A percentile compares a stretch with the other conserved stretches of the same genome.
phyloP scores from a whole-genome alignment of 2,329 filamentous ascomycete genomes.

The Botrytis cinerea region DNA sequence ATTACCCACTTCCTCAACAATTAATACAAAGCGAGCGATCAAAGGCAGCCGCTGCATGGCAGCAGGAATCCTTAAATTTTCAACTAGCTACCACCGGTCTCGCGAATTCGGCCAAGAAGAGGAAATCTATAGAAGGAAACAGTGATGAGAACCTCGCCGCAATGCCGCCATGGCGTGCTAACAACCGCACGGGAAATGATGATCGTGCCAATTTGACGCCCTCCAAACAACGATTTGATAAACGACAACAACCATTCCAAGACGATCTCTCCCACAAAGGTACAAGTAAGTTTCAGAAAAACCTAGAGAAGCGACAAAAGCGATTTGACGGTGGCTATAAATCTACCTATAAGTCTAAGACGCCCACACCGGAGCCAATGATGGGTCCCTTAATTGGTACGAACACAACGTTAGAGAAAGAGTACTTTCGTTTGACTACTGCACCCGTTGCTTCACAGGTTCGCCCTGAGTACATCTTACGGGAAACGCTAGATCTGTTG shows the following conservation, averaged over 20 bases:
- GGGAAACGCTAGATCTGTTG: slow-evolving; percentile 81
- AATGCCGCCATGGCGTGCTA: slow-evolving; percentile 73
- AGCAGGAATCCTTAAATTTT: slow-evolving; percentile 37
- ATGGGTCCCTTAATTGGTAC: slow-evolving; percentile 81
- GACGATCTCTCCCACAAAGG: slow-evolving; percentile 50
- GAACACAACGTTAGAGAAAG: slow-evolving; percentile 84
- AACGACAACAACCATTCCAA: slow-evolving; percentile 50
- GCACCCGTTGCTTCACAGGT: slow-evolving; percentile 87
- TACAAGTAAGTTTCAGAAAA: slow-evolving; percentile 86
- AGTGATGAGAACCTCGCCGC: slow-evolving; percentile 51
- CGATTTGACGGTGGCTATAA: slow-evolving; percentile 75
- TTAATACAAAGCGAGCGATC: slow-evolving; percentile 70
- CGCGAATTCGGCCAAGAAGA: slow-evolving; percentile 59
- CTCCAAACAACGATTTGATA: slow-evolving; percentile 44
- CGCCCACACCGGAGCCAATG: slow-evolving; percentile 58
- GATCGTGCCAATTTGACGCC: slow-evolving; percentile 64
- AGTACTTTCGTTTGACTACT: slow-evolving; percentile 89
- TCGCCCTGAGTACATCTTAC: slow-evolving; percentile 76
- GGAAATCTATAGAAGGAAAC: slow-evolving; percentile 72
- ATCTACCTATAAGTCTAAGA: slow-evolving; percentile 50
- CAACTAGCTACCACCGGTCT: slow-evolving; percentile 33
- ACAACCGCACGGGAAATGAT: slow-evolving; percentile 59
- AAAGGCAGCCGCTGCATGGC: slow-evolving; percentile 44
- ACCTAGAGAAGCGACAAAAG: slow-evolving; percentile 83
- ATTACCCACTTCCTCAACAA: slow-evolving; percentile 80